Base-by-base conservation (phyloP, 495 filamentous ascomycete genomes). In the Lichenothelia convexa region DNA sequence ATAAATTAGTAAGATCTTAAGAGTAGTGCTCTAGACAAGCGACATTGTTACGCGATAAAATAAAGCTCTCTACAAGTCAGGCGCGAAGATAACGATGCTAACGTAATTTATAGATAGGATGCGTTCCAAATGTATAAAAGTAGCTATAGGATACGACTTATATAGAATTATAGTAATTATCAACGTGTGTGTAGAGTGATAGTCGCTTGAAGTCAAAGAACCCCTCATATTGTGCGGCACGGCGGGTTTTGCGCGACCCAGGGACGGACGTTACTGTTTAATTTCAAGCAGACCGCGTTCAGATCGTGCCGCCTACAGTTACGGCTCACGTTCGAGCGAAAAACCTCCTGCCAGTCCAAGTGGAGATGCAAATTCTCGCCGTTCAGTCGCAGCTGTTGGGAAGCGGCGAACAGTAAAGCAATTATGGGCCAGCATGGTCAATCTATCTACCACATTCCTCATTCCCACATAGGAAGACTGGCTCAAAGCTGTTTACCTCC, bases 1-100 rank as follows among this genome's bases (percentile, higher is more conserved):
- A n/a, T n/a, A n/a, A n/a, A n/a, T n/a, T n/a, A n/a, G n/a, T n/a
- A n/a, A n/a, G n/a, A n/a, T n/a, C n/a, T n/a, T n/a, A n/a, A n/a
- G n/a, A n/a, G n/a, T n/a, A n/a, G n/a, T n/a, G 39, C 43, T 42
- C 19, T 38, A 30, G 34, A 13, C 27, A 42, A 35, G 37, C 29
- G 39, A 35, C 23, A 35, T 31, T 36, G 17, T 45, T 45, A 21
- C 27, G 42, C 38, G 21, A 36, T 26, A 34, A 42, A 35, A 38
- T 17, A 41, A 42, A 35, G 34, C 40, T 37, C 38, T 45, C n/a
- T 38, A 22, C 30, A 45, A 37, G 32, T 45, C 32, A 45, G 40
- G 43, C 39, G 34, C 32, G 30, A 38, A 41, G 39, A 39, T 39
- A 32, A 42, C 30, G 24, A 45, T 42, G 39, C 21, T 16, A 42